phyloP scores from a whole-genome alignment of 768 basidiomycete genomes.

The Lactarius sanguifluus region DNA sequence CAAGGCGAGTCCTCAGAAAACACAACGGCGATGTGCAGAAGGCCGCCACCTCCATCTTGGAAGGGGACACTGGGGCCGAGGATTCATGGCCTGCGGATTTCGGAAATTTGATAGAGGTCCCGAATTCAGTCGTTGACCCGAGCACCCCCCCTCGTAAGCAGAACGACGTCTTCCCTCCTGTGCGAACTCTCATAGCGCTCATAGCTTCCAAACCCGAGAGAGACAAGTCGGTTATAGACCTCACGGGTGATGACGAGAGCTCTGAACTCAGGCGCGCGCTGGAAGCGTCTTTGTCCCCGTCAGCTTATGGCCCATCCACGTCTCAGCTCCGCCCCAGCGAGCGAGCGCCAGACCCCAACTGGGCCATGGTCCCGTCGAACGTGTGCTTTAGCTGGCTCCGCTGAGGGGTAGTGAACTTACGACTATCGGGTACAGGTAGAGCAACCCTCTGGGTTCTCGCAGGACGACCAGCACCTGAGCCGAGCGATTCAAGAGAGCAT shows the following conservation, averaged over 20 bases:
- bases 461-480: conserved; percentile 62
- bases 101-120: conserved; percentile 19
- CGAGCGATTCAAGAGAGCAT: conserved; percentile 74
- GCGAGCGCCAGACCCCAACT: conserved; percentile 60
- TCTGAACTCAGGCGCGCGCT: conserved; percentile 51
- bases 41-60: conserved; percentile 37
- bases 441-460: conserved; percentile 38
- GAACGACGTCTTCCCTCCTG: background rate
- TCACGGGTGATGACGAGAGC: conserved; percentile 59
- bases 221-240: conserved; percentile 47
- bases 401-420: conserved; percentile 1
- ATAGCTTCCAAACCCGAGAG: conserved; percentile 37
- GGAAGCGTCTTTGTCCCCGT: conserved; percentile 46
- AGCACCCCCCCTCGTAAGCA: conserved; percentile 35
- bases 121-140: conserved; percentile 27
- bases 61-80: conserved; percentile 33
- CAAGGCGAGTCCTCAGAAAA: conserved; percentile 57
- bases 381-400: conserved; percentile 39
- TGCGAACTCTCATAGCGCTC: background rate
- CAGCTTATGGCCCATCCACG: conserved; percentile 32
- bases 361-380: conserved; percentile 70
- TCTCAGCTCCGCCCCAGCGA: conserved; percentile 58
- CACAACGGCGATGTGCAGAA: conserved; percentile 53
- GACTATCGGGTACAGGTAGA: conserved; percentile 25
- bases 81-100: conserved; percentile 15